Evolutionary conservation across 2,329 filamentous ascomycete species (phyloP), one percentile per base, ranked within the genome.

Genomic region (Cladophialophora bantiana): DNA sequence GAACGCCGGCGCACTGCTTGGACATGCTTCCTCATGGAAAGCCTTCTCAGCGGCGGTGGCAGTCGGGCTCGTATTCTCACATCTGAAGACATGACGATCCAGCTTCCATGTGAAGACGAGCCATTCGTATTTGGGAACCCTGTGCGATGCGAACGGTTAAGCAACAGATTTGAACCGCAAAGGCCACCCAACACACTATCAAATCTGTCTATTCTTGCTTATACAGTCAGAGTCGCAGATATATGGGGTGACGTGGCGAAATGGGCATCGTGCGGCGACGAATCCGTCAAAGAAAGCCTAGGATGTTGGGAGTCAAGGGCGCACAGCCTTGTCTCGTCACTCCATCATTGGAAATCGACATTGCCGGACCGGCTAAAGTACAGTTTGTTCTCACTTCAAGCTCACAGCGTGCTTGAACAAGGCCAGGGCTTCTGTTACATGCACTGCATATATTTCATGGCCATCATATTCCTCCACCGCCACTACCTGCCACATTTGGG

Each of bases 21-120:
- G 45, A 50, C 45, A 13, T 50, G 45, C 45, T 50, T 50, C 45
- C 45, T 50, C 45, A 50, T 50, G 45, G 45, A 50, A 20, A 50
- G 45, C 45, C 45, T 50, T 26, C 45, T 50, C 18, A 50, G 45
- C 13, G 45, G 45, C 10, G 45, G 45, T 4, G 45, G 45, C 18
- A 26, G 45, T 26, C 45, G 45, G 4, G n/a, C 45, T 10, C 45
- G 45, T 26, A 50, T 50, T 7, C 45, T 50, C 45, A 20, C 6
- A 26, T 50, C 45, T 20, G 45, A 50, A 13, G 45, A 50, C 10
- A 50, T 50, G 45, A 26, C 18, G 45, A 50, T 50, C 26, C 45
- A 50, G n/a, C 45, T 50, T 50, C 45, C 45, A 7, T 50, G 45
- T 20, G 45, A 50, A 50, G 45, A 50, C 45, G 45, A 26, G 7